Conservation (phyloP, 176 grass and related monocot species). For the Eragrostis nindensis region DNA sequence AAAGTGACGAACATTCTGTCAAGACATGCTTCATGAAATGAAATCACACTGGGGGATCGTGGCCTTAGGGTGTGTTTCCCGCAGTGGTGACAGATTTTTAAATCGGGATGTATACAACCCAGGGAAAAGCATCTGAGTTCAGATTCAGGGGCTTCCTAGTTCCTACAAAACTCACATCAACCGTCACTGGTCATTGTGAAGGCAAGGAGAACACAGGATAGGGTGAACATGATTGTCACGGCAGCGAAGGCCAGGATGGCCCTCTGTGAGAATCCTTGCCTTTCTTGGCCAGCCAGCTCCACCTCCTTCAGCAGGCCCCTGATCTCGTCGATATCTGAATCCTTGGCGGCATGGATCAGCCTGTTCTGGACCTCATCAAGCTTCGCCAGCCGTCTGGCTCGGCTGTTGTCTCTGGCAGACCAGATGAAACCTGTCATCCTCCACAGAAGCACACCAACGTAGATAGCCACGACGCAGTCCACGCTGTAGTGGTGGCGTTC, state of each 20-base stretch:
- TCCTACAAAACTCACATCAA: slow-evolving; percentile 43
- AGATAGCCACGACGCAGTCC: slow-evolving; percentile 90
- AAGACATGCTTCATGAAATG: slow-evolving; percentile 14
- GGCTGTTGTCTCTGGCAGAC: slow-evolving; percentile 51
- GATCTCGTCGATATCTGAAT: slow-evolving; percentile 74
- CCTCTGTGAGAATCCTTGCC: slow-evolving; percentile 51
- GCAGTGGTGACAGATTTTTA: too few relatives aligned
- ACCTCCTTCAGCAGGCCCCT: slow-evolving; percentile 75
- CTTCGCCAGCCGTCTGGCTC: slow-evolving; percentile 62
- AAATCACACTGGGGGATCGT: not conserved
- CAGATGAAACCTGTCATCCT: slow-evolving; percentile 83
- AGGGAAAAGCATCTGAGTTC: slow-evolving; percentile 1
- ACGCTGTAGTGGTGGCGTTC: slow-evolving; percentile 83
- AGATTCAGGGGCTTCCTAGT: not conserved
- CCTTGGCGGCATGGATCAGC: slow-evolving; percentile 65
- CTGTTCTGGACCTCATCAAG: slow-evolving; percentile 65
- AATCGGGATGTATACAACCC: too few relatives aligned
- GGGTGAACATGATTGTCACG: slow-evolving; percentile 56
- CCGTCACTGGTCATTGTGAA: slow-evolving; percentile 81
- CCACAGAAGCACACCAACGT: slow-evolving; percentile 82
- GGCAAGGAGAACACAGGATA: slow-evolving; percentile 65
- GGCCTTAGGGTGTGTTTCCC: too few relatives aligned
- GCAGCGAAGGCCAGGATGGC: slow-evolving; percentile 64
- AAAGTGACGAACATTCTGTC: too few relatives aligned
- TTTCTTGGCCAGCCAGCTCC: slow-evolving; percentile 64